Evolutionary conservation across 2,329 filamentous ascomycete species (phyloP).

Genomic region (Pseudogymnoascus sp.): DNA sequence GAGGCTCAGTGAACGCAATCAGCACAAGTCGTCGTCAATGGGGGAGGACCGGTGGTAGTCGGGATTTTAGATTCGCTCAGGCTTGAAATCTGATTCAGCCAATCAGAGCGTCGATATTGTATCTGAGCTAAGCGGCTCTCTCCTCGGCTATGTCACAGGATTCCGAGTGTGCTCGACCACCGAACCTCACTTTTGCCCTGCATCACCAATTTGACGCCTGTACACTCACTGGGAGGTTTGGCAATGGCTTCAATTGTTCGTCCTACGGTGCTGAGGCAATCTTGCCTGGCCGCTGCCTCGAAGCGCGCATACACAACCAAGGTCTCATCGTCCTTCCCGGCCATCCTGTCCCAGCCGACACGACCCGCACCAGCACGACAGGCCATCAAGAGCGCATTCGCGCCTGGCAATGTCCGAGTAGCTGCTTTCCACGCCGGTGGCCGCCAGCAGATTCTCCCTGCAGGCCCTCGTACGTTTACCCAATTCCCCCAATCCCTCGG

Average conservation of each 20-base stretch:
- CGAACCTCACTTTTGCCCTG: conserved; percentile 3
- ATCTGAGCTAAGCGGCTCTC: conserved; percentile 5
- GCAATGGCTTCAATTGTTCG: conserved; percentile 46
- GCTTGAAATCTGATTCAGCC: conserved; percentile 17
- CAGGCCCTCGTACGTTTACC: conserved; percentile 67
- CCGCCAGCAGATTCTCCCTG: conserved; percentile 69
- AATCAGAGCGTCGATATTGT: conserved; percentile 12
- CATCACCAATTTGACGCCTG: not conserved
- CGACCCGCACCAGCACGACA: conserved; percentile 22
- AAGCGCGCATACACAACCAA: conserved; percentile 38
- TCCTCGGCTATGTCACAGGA: conserved; percentile 5
- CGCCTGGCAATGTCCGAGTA: conserved; percentile 41
- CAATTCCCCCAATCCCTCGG: not conserved
- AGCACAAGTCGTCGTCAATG: conserved; percentile 11
- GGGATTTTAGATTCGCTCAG: conserved; percentile 13
- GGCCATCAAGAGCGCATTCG: conserved; percentile 29
- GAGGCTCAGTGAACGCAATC: conserved; percentile 11
- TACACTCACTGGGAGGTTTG: conserved; percentile 2
- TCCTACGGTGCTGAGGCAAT: conserved; percentile 41
- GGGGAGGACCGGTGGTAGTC: conserved; percentile 11
- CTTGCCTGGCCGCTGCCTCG: conserved; percentile 33
- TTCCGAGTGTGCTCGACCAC: conserved; percentile 3
- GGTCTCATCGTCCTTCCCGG: conserved; percentile 26
- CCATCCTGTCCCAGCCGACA: conserved; percentile 26
- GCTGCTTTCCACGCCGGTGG: conserved; percentile 83